Base-by-base conservation (phyloP, 2,329 filamentous ascomycete genomes). In the Beauveria sp. region DNA sequence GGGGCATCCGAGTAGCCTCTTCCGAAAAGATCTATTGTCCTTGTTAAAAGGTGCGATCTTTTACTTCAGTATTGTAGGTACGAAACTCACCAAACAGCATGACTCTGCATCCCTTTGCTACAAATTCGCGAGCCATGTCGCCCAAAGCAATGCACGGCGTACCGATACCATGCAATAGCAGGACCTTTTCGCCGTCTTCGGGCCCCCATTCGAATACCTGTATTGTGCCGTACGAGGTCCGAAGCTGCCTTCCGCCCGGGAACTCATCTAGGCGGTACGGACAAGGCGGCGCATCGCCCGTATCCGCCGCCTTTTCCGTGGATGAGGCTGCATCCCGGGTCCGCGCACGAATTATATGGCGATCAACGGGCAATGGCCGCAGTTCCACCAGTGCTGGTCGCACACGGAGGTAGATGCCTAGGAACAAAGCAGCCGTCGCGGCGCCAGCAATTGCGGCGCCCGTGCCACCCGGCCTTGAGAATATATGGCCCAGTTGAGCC, bases 131-230 rank as follows among this genome's bases (percentile, higher is more conserved):
- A 16, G 88, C 88, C 41, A 94, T 71, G 47, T 83, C 80, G 2
- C 84, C 85, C 20, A 93, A 75, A 0, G 89, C 81, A 53, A 92
- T 77, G 63, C 85, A 86, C 0, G 91, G 91, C 6, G 90, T 94
- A 55, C 85, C 89, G 67, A 94, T 92, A 5, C 91, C 91, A 71
- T 93, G 91, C 18, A 96, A 75, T 28, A 96, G 76, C 16, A 96
- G 75, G 1, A 93, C 85, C 68, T 87, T 91, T 30, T 84, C 80
- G 1, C 90, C 90, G 41, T 81, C 75, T 62, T 84, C 80, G 0
- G 89, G 88, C 0, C 91, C 91, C 82, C 87, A 94, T 77, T 96
- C 91, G 70, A 91, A 93, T 3, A 90, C 86, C 51, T 87, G 78
- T 63, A 90, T 83, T 5, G 76, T 83, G 18, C 91, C 90, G 69